Base-by-base conservation (phyloP, 2,329 filamentous ascomycete species). In the Arthrobotrys sinensis region DNA sequence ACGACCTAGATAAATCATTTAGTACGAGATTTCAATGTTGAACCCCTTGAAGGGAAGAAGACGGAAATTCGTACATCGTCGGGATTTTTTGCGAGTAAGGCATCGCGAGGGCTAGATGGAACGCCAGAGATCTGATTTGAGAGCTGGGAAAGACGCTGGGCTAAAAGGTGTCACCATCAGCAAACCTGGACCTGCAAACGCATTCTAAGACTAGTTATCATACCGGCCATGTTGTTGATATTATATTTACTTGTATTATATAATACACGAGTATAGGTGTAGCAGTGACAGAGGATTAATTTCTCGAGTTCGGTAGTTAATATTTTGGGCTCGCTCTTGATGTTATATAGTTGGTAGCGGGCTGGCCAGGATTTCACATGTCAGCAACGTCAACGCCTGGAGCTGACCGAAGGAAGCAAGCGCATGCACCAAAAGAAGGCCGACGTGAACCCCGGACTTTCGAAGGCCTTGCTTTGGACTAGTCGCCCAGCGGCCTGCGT, bases 1-100 rank as follows among this genome's bases (percentile, higher is more conserved):
- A 99, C 96, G 81, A 98, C 90, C 89, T 91, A 80, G 2, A 28
- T 28, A 21, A 53, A 46, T 19, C 19, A 28, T 28, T 28, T 28
- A 28, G 24, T 4, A 28, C 24, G 4, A 28, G 24, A 28, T 4
- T 28, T 28, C 24, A 28, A 28, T 28, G 24, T 28, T 28, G 24
- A 28, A 28, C 24, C 6, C 7, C 12, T 48, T n/a, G 24, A 12
- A 28, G 36, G 43, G 46, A 53, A 21, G 32, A n/a, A n/a, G n/a
- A n/a, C 55, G 21, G 16, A 8, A 14, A 2, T 43, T 81, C 86
- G 65, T 86, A 91, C 90, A 87, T 92, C 90, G 84, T 92, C 90
- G 69, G 90, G 86, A 83, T 87, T 87, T 86, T 92, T 91, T 84
- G 91, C 85, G 50, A 91, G 86, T 55, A 92, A 85, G 84, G 86